Evolutionary conservation across 441 rosid genomes (phyloP), one percentile per base, ranked within the genome.

Genomic region (Euphorbia schlechtendalii): DNA sequence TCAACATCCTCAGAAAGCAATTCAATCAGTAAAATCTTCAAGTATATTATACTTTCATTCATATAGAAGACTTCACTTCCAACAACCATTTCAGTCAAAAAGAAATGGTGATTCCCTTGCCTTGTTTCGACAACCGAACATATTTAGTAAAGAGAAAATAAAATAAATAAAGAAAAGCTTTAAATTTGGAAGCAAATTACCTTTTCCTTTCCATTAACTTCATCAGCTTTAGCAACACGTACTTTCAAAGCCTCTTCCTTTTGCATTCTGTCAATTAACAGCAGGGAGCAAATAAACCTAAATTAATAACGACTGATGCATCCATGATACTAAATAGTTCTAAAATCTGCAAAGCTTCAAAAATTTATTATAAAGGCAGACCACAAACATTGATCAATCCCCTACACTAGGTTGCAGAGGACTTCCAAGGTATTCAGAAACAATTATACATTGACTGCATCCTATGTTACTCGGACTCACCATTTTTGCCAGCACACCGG

Each of bases 161-260:
- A 54, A 12, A 54, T 2, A 54, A 8, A 22, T 0, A 46, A 48
- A 51, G 28, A 58, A 64, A 46, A 67, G 32, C 63, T 53, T 61
- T 32, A 41, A 41, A n/a, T 59, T 34, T 5, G 0, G 55, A 55
- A 71, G 63, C 66, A 69, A 28, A 59, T 58, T 71, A 94, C 99
- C 99, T 89, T 91, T 80, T 91, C 99, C 68, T 81, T 91, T 78
- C 80, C 94, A 61, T 77, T 76, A 61, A 84, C 82, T 83, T 94
- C 98, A 72, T 78, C 80, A 69, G 94, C 81, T 83, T 89, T 94
- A 67, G 84, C 67, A 32, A 82, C 89, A 69, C 96, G 96, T 83
- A 86, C 95, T 75, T 86, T 85, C 55, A 94, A 74, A 56, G 99
- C 96, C 80, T 94, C 99, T 69, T 94, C 96, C 71, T 89, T 91